Conservation (phyloP, 139 green algal genomes). For the Coccomyxa sp. region DNA sequence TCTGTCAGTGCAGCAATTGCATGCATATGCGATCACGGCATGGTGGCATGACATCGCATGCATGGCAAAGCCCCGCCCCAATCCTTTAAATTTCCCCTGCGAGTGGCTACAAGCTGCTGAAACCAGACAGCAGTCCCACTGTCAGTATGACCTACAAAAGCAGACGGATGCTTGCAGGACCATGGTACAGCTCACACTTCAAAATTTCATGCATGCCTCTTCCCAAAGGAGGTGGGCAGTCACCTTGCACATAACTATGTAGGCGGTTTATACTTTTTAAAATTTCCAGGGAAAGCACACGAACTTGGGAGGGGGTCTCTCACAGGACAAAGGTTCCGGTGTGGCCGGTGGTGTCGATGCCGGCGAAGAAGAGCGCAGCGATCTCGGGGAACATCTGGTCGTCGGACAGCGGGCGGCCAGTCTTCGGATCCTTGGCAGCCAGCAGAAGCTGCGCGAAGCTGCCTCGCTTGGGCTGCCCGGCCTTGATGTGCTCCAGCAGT, state of each 20-base stretch:
- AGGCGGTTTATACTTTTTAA: neutral
- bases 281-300: neutral
- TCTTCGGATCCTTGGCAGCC: neutral
- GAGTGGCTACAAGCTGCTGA: too few species aligned
- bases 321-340: constrained; percentile 15
- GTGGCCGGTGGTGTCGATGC: constrained; percentile 29
- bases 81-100: too few species aligned
- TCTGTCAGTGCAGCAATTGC: too few species aligned
- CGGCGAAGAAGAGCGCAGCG: constrained; percentile 24
- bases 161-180: too few species aligned
- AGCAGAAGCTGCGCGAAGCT: constrained; percentile 5
- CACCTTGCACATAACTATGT: neutral
- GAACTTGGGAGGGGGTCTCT: neutral
- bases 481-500: constrained; percentile 1
- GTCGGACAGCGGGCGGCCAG: neutral
- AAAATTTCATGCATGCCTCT: neutral
- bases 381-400: constrained; percentile 3
- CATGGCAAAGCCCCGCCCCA: too few species aligned
- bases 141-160: too few species aligned
- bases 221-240: too few species aligned
- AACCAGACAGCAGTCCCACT: too few species aligned
- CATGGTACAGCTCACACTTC: neutral
- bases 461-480: neutral
- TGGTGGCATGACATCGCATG: too few species aligned
- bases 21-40: too few species aligned